phyloP scores from a whole-genome alignment of 805 yeast genomes.

The Tetrapisispora fleetii region DNA sequence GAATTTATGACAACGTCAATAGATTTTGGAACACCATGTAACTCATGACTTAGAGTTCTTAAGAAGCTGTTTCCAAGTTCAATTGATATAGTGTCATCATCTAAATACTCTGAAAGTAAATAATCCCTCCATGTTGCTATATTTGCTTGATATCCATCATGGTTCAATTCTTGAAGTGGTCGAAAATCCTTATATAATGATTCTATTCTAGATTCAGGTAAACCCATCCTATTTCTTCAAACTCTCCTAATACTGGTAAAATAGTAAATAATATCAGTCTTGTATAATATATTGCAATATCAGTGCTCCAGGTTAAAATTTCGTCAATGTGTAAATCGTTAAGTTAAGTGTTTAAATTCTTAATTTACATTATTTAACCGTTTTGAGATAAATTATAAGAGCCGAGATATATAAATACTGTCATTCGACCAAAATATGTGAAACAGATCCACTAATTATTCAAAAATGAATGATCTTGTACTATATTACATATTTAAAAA shows the following conservation, averaged over 20 bases:
- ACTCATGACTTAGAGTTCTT: slow-evolving; percentile 19
- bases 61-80: slow-evolving; percentile 22
- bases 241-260: background rate
- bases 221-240: slow-evolving; percentile 1
- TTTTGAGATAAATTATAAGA: no score
- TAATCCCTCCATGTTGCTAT: slow-evolving; percentile 31
- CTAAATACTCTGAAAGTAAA: slow-evolving; percentile 9
- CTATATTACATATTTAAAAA: no score
- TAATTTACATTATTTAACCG: no score
- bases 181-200: slow-evolving; percentile 34
- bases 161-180: slow-evolving; percentile 29
- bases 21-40: slow-evolving; percentile 30
- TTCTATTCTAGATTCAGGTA: slow-evolving; percentile 29
- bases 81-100: slow-evolving; percentile 13
- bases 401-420: no score
- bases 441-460: no score
- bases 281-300: no score
- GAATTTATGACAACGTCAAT: slow-evolving; percentile 30
- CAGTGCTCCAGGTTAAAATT: no score
- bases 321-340: no score
- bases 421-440: no score
- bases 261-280: background rate
- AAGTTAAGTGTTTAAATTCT: no score
- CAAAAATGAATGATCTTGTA: no score
- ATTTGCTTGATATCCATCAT: slow-evolving; percentile 36